phyloP scores from a whole-genome alignment of 1,139 yeast species.

The Taphrina flavorubra region DNA sequence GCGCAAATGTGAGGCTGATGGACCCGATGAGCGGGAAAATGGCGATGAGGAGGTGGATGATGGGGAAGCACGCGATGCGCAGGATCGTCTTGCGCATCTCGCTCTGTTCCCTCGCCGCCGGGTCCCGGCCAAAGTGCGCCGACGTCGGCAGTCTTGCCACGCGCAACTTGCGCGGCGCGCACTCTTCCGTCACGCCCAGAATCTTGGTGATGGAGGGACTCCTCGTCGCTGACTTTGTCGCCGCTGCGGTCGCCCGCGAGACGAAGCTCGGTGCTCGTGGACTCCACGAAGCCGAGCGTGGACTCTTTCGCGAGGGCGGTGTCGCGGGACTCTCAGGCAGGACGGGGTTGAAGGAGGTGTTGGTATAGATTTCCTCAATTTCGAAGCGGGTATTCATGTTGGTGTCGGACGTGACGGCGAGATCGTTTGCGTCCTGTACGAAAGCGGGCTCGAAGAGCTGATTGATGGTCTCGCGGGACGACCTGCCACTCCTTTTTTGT shows the following conservation, averaged over 20 bases:
- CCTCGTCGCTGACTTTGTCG: background rate
- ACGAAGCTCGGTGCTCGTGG: slow-evolving; percentile 7
- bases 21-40: slow-evolving; percentile 17
- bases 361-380: slow-evolving; percentile 21
- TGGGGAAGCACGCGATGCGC: slow-evolving; percentile 27
- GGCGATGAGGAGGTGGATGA: slow-evolving; percentile 32
- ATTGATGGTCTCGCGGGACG: slow-evolving; percentile 22
- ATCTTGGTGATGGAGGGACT: slow-evolving; percentile 1
- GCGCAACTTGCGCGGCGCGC: slow-evolving; percentile 18
- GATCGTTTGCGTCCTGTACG: slow-evolving; percentile 6
- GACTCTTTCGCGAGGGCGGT: slow-evolving; percentile 20
- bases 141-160: slow-evolving; percentile 31
- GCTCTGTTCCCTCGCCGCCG: slow-evolving; percentile 12
- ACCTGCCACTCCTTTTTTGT: slow-evolving; percentile 5
- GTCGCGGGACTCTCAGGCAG: slow-evolving; percentile 1
- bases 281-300: slow-evolving; percentile 7
- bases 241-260: background rate
- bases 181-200: slow-evolving; percentile 3
- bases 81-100: slow-evolving; percentile 26
- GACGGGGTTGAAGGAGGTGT: slow-evolving; percentile 1
- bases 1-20: slow-evolving; percentile 26
- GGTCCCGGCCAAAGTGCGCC: slow-evolving; percentile 31
- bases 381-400: slow-evolving; percentile 27
- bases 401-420: slow-evolving; percentile 22
- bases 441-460: slow-evolving; percentile 33